These are phyloP conservation scores for Pycnococcus provasolii DNA, from an alignment of 139 green algal genomes.

Conservation along the genomic window DNA sequence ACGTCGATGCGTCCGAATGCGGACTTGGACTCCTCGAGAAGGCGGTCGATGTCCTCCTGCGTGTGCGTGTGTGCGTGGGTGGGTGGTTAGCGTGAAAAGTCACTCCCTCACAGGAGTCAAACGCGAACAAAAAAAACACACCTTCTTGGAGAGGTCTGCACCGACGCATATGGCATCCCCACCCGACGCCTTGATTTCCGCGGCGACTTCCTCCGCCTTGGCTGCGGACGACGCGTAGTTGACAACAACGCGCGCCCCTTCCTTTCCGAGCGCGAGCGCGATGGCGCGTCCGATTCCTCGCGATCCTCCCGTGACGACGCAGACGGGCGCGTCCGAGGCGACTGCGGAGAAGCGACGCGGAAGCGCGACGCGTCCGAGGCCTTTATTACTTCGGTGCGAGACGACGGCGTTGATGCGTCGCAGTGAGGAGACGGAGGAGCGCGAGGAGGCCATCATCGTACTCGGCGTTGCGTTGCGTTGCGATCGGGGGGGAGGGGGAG, in stretches of 20 bases:
- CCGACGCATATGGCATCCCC: constrained; percentile 57
- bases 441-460: too few relatives aligned
- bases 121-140: too few relatives aligned
- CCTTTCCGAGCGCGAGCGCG: constrained; percentile 61
- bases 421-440: too few relatives aligned
- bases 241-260: constrained; percentile 35
- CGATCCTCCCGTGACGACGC: constrained; percentile 81
- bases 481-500: too few relatives aligned
- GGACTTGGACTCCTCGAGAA: constrained; percentile 60
- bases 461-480: too few relatives aligned
- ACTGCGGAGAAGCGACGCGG: not conserved
- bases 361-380: too few relatives aligned
- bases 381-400: too few relatives aligned
- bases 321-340: constrained; percentile 35
- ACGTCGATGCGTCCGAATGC: constrained; percentile 89
- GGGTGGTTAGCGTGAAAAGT: too few relatives aligned
- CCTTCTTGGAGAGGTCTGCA: too few relatives aligned
- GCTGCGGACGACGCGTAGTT: constrained; percentile 41
- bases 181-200: constrained; percentile 45
- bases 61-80: too few relatives aligned
- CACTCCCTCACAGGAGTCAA: too few relatives aligned
- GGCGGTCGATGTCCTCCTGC: constrained; percentile 20
- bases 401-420: too few relatives aligned
- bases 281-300: constrained; percentile 86
- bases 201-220: constrained; percentile 72